Evolutionary conservation across 345 rosid genomes (phyloP).

Genomic region (Triadica sebifera): DNA sequence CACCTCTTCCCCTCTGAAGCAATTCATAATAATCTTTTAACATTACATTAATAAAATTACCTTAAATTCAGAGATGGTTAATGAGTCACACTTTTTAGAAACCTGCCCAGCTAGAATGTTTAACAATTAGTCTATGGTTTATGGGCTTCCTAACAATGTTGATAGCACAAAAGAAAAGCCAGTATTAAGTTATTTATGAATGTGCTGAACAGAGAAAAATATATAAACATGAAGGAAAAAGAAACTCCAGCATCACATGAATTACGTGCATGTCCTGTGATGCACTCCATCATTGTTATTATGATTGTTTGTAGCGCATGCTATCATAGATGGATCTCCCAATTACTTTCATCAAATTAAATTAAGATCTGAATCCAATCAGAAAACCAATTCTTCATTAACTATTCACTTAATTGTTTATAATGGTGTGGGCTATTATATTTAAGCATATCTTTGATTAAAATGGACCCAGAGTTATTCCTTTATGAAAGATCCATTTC

Average conservation of each 20-base stretch:
- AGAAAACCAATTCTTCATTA: background rate
- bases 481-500: background rate
- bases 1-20: slow-evolving; percentile 71
- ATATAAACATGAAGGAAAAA: background rate
- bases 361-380: background rate
- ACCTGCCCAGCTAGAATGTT: background rate
- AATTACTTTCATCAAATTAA: background rate
- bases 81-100: background rate
- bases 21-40: slow-evolving; percentile 14
- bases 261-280: background rate
- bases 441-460: background rate
- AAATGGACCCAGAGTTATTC: background rate
- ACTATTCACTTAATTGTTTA: background rate
- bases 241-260: background rate
- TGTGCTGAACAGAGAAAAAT: background rate
- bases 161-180: background rate
- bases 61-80: background rate
- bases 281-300: background rate
- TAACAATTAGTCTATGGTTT: background rate
- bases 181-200: background rate
- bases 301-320: background rate
- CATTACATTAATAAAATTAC: slow-evolving; percentile 3
- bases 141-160: background rate
- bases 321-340: background rate
- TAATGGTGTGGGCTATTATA: background rate